Percentiles rank a stretch among this genome's conserved stretches.
These are phyloP conservation scores for Volvox reticuliferus DNA, from an alignment of 139 green algal genomes.

Conservation along the genomic window DNA sequence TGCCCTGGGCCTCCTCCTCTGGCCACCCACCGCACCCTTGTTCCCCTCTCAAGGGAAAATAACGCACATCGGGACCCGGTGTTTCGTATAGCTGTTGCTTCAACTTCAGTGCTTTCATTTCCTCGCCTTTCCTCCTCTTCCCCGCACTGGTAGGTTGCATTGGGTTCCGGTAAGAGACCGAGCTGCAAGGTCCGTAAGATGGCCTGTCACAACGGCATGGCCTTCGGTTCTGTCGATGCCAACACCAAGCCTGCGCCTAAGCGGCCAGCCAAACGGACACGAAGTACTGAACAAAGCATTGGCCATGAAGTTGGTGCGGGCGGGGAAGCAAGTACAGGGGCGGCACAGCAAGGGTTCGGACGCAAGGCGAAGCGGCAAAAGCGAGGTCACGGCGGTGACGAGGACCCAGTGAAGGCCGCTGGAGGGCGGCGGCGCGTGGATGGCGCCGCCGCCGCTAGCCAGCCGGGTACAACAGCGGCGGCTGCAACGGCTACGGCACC, in stretches of 20 bases:
- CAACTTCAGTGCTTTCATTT: no score
- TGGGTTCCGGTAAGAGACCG: background rate
- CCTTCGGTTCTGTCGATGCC: conserved; percentile 10
- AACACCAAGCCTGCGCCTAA: background rate
- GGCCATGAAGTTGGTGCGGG: background rate
- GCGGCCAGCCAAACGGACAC: background rate
- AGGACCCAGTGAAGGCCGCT: conserved; percentile 30
- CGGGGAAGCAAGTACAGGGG: background rate
- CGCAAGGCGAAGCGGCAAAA: conserved; percentile 10
- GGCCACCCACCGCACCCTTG: no score
- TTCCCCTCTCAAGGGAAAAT: no score
- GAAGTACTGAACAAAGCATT: background rate
- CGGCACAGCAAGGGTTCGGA: background rate
- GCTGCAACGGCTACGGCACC: background rate
- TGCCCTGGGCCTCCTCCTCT: no score
- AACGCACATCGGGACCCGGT: no score
- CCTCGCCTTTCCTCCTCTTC: no score
- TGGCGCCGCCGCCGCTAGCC: background rate
- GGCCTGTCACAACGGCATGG: conserved; percentile 46
- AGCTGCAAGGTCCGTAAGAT: conserved; percentile 57
- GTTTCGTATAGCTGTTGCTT: no score
- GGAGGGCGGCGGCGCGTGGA: background rate
- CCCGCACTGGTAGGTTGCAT: no score
- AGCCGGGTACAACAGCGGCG: background rate
- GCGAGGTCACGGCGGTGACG: background rate